Evolutionary conservation across 441 rosid species (phyloP).

Genomic region (Brassica hybrid): DNA sequence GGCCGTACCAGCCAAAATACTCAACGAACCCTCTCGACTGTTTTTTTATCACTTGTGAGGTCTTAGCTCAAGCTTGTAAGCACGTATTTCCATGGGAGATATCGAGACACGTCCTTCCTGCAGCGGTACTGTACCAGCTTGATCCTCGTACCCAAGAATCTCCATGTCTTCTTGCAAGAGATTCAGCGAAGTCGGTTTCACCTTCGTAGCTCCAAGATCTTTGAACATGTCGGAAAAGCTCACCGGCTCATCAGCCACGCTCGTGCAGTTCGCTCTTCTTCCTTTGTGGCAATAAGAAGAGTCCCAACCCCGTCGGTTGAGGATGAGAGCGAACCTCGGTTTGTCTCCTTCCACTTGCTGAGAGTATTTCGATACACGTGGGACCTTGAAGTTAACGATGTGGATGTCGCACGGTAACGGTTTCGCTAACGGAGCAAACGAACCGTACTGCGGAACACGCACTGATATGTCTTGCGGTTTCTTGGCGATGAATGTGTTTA

Average conservation of each 20-base stretch:
- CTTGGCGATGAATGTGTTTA: slow-evolving; percentile 80
- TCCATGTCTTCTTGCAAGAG: slow-evolving; percentile 85
- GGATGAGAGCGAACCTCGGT: slow-evolving; percentile 66
- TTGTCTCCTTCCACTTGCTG: slow-evolving; percentile 57
- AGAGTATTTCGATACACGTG: slow-evolving; percentile 72
- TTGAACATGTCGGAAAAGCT: slow-evolving; percentile 75
- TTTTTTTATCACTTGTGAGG: slow-evolving; percentile 46
- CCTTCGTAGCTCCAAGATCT: slow-evolving; percentile 66
- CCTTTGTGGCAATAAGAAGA: slow-evolving; percentile 64
- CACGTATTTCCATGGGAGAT: slow-evolving; percentile 92
- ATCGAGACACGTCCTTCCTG: slow-evolving; percentile 67
- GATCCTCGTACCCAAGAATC: slow-evolving; percentile 76
- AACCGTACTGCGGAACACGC: slow-evolving; percentile 51
- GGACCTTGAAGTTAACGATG: slow-evolving; percentile 84
- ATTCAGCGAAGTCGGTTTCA: slow-evolving; percentile 80
- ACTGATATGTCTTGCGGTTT: slow-evolving; percentile 66
- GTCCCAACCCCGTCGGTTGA: slow-evolving; percentile 86
- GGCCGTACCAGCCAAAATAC: slow-evolving; percentile 24
- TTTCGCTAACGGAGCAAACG: slow-evolving; percentile 78
- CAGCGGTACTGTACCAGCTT: slow-evolving; percentile 36
- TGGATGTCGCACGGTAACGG: slow-evolving; percentile 91
- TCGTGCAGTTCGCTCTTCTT: slow-evolving; percentile 69
- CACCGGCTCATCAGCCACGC: slow-evolving; percentile 64
- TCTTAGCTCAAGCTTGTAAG: slow-evolving; percentile 87
- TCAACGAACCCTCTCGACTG: slow-evolving; percentile 4